A percentile compares a stretch with the other conserved stretches of the same genome.
phyloP scores from a whole-genome alignment of 2,329 filamentous ascomycete genomes.

The Fusarium sp. region DNA sequence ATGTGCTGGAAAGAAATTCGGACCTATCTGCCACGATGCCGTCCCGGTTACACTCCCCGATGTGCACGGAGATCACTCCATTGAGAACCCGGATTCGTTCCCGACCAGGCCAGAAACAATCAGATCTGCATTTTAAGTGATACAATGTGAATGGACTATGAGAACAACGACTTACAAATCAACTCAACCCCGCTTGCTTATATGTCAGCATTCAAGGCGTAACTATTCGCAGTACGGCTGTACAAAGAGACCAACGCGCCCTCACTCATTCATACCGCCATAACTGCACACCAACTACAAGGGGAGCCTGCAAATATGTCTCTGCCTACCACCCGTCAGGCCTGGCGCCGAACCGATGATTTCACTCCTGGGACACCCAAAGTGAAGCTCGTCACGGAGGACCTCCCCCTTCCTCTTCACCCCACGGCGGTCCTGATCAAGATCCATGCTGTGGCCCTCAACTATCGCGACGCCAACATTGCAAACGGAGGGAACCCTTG shows the following conservation, averaged over 20 bases:
- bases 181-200: background rate
- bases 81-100: background rate
- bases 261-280: background rate
- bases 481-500: constrained; percentile 55
- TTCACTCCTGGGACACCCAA: constrained; percentile 47
- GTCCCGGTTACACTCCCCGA: constrained; percentile 3
- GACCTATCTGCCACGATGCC: background rate
- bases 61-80: background rate
- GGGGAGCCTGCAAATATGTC: background rate
- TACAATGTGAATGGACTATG: background rate
- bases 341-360: constrained; percentile 46
- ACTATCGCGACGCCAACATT: constrained; percentile 53
- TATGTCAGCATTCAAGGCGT: background rate
- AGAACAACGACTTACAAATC: background rate
- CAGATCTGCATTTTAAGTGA: background rate
- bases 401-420: constrained; percentile 45
- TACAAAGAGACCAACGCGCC: background rate
- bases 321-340: constrained; percentile 32
- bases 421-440: constrained; percentile 49
- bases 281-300: background rate
- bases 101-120: background rate
- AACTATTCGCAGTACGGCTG: background rate
- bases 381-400: constrained; percentile 50
- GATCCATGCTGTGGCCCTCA: constrained; percentile 49
- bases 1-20: background rate